Base-by-base conservation (phyloP, 805 yeast genomes). In the Candida bentonensis region DNA sequence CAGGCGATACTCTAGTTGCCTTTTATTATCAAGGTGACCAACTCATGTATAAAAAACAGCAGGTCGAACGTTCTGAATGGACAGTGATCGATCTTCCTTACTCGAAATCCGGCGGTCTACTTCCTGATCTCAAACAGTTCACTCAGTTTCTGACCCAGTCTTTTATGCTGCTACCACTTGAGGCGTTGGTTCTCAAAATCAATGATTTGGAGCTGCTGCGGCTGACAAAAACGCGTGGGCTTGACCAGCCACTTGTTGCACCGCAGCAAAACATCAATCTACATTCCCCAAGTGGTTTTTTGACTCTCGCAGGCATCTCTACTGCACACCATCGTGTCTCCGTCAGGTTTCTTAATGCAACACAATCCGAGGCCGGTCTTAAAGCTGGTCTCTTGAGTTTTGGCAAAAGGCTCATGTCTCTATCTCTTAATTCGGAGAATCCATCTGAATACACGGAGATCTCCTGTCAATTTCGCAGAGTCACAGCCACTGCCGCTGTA, bases 21-120 rank as follows among this genome's bases (percentile, higher is more conserved):
- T 65, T 65, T 47, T 55, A 55, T 40, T 65, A 61, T 45, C 51
- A 49, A 5, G 68, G 64, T 2, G 68, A 64, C 33, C 69, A 65
- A 44, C 51, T 65, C 28, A 55, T 58, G 23, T 64, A 58, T 47
- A 44, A 60, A 30, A 49, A 56, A 23, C 47, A 54, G 5, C 48
- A 51, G 7, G 41, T 56, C 20, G 50, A 47, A 3, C 45, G 47
- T 4, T 49, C 50, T 21, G 49, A 53, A 23, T 63, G 68, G 52
- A 65, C 69, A 1, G 51, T 62, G 3, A 53, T 65, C 9, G 69
- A 65, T 46, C 43, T 65, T 22, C 67, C 68, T 0, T 65, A 63
- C 44, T 45, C 60, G 11, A 27, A 49, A 1, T 47, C 52, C 1
- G 57, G 54, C 3, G 43, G 44, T 4, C 20, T 30, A 5, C 22